A percentile compares a stretch with the other conserved stretches of the same genome.
Conservation (phyloP, 441 rosid species). For the Gossypium schwendimanii region DNA sequence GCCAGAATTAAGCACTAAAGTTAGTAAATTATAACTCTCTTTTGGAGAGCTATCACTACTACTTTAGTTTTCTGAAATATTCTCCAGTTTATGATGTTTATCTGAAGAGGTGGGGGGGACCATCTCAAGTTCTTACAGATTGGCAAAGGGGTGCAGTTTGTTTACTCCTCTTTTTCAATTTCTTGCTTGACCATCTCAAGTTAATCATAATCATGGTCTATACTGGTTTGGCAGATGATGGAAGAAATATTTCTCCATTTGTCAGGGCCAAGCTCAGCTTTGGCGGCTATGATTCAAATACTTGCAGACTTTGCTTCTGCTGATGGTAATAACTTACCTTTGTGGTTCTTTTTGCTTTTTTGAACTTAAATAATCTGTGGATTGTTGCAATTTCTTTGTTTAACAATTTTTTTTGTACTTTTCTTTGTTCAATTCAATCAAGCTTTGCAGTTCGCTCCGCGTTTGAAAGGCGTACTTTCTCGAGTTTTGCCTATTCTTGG, state of each 20-base stretch:
- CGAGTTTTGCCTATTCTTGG: constrained; percentile 88
- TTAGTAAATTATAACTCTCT: too few relatives aligned
- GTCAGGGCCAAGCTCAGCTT: constrained; percentile 64
- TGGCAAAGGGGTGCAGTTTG: not conserved
- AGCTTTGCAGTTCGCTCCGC: constrained; percentile 94
- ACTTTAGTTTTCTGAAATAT: not conserved
- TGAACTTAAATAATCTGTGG: constrained; percentile 9
- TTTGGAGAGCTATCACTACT: not conserved
- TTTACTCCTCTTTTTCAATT: not conserved
- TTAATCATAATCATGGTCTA: constrained; percentile 12
- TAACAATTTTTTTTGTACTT: constrained; percentile 22
- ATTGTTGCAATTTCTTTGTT: constrained; percentile 21
- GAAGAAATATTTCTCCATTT: constrained; percentile 86
- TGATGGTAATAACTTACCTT: constrained; percentile 61
- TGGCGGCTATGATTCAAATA: constrained; percentile 93
- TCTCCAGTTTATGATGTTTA: not conserved
- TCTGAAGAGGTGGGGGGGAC: not conserved
- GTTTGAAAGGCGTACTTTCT: constrained; percentile 80
- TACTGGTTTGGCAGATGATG: constrained; percentile 69
- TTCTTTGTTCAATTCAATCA: constrained; percentile 39
- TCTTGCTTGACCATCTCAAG: constrained; percentile 9
- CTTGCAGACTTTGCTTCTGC: constrained; percentile 96
- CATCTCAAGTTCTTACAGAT: not conserved
- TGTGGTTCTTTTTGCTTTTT: constrained; percentile 16
- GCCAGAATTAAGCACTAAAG: too few relatives aligned